These are phyloP conservation scores for Letharia columbiana DNA, from an alignment of 495 filamentous ascomycete genomes.

Conservation along the genomic window DNA sequence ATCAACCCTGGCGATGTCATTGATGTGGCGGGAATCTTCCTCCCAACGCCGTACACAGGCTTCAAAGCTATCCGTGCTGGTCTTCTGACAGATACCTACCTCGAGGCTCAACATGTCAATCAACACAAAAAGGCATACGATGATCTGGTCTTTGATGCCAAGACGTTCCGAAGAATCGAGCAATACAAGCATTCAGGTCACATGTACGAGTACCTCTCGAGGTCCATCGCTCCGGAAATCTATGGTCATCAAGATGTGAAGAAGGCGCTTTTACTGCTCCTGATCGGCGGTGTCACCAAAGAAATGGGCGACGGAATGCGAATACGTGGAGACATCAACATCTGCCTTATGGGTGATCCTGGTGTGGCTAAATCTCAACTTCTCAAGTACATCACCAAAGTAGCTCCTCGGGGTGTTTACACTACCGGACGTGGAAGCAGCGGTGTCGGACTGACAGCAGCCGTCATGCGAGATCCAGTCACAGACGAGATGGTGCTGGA, in stretches of 20 bases:
- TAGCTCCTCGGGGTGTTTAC: slow-evolving; percentile 93
- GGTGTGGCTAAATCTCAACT: slow-evolving; percentile 98
- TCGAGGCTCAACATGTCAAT: slow-evolving; percentile 84
- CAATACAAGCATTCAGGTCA: slow-evolving; percentile 73
- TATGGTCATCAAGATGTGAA: slow-evolving; percentile 96
- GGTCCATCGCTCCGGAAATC: slow-evolving; percentile 96
- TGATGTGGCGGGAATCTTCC: slow-evolving; percentile 88
- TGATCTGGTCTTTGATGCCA: slow-evolving; percentile 67
- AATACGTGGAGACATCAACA: slow-evolving; percentile 96
- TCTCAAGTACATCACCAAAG: slow-evolving; percentile 96
- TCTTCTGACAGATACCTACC: slow-evolving; percentile 89
- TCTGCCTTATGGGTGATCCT: slow-evolving; percentile 98
- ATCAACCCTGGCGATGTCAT: slow-evolving; percentile 91
- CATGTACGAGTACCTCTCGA: slow-evolving; percentile 87
- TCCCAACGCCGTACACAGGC: slow-evolving; percentile 94
- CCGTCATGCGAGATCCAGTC: slow-evolving; percentile 96
- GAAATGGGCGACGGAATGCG: slow-evolving; percentile 96
- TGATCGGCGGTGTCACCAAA: slow-evolving; percentile 95
- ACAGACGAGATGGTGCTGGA: slow-evolving; percentile 99
- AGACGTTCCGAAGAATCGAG: slow-evolving; percentile 70
- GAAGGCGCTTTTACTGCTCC: slow-evolving; percentile 86
- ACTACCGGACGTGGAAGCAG: slow-evolving; percentile 93
- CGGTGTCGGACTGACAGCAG: slow-evolving; percentile 94
- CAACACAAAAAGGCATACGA: slow-evolving; percentile 98
- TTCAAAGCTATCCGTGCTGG: slow-evolving; percentile 95